Evolutionary conservation across 805 yeast genomes (phyloP).

Genomic region (Nakazawaea ambrosiae): DNA sequence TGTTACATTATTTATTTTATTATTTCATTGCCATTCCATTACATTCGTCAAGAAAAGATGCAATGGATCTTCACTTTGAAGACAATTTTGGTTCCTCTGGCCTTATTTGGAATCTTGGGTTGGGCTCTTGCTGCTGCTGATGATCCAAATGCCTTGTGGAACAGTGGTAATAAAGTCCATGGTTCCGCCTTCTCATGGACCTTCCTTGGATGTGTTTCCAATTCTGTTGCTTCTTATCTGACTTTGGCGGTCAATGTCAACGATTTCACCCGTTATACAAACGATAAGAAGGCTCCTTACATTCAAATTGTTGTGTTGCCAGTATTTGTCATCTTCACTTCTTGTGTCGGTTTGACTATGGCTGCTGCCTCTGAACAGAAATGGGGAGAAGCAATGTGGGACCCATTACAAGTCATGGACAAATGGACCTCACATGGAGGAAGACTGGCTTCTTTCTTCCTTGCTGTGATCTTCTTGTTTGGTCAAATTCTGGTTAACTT

Average conservation of each 20-base stretch:
- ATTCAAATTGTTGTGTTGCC: slow-evolving; percentile 21
- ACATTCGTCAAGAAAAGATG: slow-evolving; percentile 24
- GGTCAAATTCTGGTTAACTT: slow-evolving; percentile 34
- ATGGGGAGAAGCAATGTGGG: slow-evolving; percentile 15
- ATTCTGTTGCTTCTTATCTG: slow-evolving; percentile 28
- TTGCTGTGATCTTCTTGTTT: slow-evolving; percentile 15
- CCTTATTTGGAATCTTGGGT: slow-evolving; percentile 21
- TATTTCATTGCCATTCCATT: slow-evolving; percentile 25
- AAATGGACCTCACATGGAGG: slow-evolving; percentile 12
- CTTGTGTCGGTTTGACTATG: slow-evolving; percentile 13
- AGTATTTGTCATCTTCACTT: slow-evolving; percentile 12
- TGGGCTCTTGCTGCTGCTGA: slow-evolving; percentile 24
- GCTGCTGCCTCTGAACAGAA: slow-evolving; percentile 14
- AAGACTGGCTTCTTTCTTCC: slow-evolving; percentile 15
- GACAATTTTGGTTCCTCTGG: slow-evolving; percentile 20
- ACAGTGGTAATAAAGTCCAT: slow-evolving; percentile 13
- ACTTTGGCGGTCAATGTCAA: slow-evolving; percentile 29
- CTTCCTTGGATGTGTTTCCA: slow-evolving; percentile 18
- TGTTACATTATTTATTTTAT: slow-evolving; percentile 26
- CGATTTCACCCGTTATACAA: slow-evolving; percentile 32
- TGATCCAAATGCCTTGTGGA: slow-evolving; percentile 18
- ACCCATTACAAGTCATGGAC: slow-evolving; percentile 14
- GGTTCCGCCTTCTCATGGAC: slow-evolving; percentile 21
- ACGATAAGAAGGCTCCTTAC: slow-evolving; percentile 23
- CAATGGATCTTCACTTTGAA: slow-evolving; percentile 27